Evolutionary conservation across 2,329 filamentous ascomycete species (phyloP).

Genomic region (Tolypocladium ophioglossoides): DNA sequence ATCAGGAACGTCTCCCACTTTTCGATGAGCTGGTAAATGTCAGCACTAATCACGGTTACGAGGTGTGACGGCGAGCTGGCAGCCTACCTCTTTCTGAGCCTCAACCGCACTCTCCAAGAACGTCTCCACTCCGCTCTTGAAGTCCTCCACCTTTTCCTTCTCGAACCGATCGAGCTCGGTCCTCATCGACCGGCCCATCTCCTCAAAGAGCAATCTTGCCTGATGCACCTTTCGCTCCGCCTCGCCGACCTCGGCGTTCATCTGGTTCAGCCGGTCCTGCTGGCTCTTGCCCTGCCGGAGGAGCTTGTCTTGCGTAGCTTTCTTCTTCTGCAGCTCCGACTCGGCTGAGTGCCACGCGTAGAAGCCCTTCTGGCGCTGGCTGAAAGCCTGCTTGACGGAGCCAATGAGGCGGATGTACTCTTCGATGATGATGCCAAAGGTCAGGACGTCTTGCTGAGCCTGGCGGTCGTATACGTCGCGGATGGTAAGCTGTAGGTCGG

Average conservation of each 20-base stretch:
- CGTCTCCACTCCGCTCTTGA: slow-evolving; percentile 96
- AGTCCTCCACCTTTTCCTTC: slow-evolving; percentile 95
- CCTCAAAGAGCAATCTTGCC: slow-evolving; percentile 81
- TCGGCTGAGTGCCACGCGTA: slow-evolving; percentile 91
- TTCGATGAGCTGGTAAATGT: slow-evolving; percentile 49
- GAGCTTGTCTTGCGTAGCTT: slow-evolving; percentile 85
- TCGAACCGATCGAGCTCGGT: slow-evolving; percentile 89
- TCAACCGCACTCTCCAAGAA: slow-evolving; percentile 95
- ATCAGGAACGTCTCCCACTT: slow-evolving; percentile 98
- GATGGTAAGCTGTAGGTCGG: slow-evolving; percentile 87
- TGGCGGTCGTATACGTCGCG: slow-evolving; percentile 93
- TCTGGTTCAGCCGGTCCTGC: slow-evolving; percentile 87
- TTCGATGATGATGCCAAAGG: slow-evolving; percentile 93
- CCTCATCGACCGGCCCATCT: slow-evolving; percentile 92
- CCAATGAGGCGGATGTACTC: slow-evolving; percentile 96
- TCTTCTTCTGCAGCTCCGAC: slow-evolving; percentile 81
- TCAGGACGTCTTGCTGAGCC: slow-evolving; percentile 92
- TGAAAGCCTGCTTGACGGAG: slow-evolving; percentile 87
- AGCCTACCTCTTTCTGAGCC: slow-evolving; percentile 87
- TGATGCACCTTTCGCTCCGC: slow-evolving; percentile 90
- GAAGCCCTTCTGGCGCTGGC: slow-evolving; percentile 88
- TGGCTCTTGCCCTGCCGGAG: slow-evolving; percentile 89
- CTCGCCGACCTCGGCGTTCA: slow-evolving; percentile 88
- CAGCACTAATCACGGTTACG: slow-evolving; percentile 9
- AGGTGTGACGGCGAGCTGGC: not conserved